Percentiles rank a stretch among this genome's conserved stretches.
Conservation (phyloP, 2,329 filamentous ascomycete species). For the Tolypocladium inflatum region DNA sequence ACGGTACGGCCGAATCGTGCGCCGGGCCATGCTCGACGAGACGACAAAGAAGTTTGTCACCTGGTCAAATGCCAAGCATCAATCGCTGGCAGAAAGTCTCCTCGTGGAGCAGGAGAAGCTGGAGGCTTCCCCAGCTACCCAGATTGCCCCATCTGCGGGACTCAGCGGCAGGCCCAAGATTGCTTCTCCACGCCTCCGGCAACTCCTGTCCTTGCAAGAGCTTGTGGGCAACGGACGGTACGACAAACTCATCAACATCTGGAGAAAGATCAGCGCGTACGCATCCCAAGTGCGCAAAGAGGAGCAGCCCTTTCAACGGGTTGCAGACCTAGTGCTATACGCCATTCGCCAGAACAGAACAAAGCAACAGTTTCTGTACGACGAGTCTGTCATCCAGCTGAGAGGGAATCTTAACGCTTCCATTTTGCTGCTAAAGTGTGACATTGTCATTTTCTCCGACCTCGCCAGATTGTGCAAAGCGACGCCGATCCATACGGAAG, state of each 20-base stretch:
- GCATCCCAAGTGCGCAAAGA: constrained; percentile 23
- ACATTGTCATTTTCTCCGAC: constrained; percentile 36
- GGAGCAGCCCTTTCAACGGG: constrained; percentile 39
- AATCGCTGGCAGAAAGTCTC: constrained; percentile 3
- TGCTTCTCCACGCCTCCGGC: not conserved
- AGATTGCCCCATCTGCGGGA: not conserved
- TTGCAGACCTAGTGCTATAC: constrained; percentile 33
- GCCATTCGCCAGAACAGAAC: constrained; percentile 19
- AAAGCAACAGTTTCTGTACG: constrained; percentile 19
- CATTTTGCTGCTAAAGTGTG: constrained; percentile 36
- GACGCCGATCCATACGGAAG: not conserved
- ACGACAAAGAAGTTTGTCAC: constrained; percentile 55
- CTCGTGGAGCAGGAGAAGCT: constrained; percentile 6
- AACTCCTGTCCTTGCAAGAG: constrained; percentile 1
- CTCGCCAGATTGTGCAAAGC: constrained; percentile 11
- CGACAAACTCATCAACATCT: constrained; percentile 1
- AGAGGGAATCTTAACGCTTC: constrained; percentile 29
- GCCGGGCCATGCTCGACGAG: constrained; percentile 51
- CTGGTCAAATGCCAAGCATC: constrained; percentile 30
- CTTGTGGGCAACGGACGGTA: constrained; percentile 4
- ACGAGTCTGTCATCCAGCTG: constrained; percentile 25
- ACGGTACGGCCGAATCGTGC: constrained; percentile 53
- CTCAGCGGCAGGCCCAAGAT: no score
- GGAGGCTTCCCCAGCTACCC: not conserved
- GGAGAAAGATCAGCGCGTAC: constrained; percentile 6